Conservation (phyloP, 306 rosid species). For the Prunus salicina region DNA sequence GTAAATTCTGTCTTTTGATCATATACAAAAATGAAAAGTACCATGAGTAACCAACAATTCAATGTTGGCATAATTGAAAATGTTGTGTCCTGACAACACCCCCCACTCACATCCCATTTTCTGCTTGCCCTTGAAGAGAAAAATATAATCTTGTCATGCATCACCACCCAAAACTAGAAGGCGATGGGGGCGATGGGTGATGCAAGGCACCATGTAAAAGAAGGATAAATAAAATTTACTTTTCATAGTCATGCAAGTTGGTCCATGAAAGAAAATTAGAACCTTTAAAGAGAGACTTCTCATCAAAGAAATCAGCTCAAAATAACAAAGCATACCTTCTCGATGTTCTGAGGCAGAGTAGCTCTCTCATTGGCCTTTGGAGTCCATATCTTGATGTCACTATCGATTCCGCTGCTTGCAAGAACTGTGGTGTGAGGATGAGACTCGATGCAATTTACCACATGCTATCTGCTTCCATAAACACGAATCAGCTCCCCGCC, state of each 20-base stretch:
- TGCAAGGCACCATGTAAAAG: neutral
- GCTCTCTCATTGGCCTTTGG: conserved; percentile 85
- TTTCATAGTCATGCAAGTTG: neutral
- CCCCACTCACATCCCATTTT: conserved; percentile 11
- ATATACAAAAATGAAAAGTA: neutral
- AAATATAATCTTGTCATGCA: neutral
- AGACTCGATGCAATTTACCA: conserved; percentile 93
- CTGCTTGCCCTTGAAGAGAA: neutral
- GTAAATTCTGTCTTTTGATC: neutral
- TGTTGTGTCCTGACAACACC: neutral
- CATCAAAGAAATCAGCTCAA: conserved; percentile 21
- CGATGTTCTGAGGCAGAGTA: conserved; percentile 62
- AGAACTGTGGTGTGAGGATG: conserved; percentile 86
- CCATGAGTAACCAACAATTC: neutral
- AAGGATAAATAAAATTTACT: neutral
- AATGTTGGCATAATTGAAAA: neutral
- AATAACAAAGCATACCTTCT: conserved; percentile 52
- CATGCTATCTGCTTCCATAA: conserved; percentile 77
- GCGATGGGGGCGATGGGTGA: neutral
- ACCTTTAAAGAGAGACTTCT: conserved; percentile 4
- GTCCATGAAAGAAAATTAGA: neutral
- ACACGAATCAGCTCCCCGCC: conserved; percentile 86
- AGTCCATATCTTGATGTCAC: conserved; percentile 86
- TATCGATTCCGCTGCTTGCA: conserved; percentile 94
- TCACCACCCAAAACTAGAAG: neutral